Base-by-base conservation (phyloP, 1,284 basidiomycete species). In the Sanguinoderma infundibulare region DNA sequence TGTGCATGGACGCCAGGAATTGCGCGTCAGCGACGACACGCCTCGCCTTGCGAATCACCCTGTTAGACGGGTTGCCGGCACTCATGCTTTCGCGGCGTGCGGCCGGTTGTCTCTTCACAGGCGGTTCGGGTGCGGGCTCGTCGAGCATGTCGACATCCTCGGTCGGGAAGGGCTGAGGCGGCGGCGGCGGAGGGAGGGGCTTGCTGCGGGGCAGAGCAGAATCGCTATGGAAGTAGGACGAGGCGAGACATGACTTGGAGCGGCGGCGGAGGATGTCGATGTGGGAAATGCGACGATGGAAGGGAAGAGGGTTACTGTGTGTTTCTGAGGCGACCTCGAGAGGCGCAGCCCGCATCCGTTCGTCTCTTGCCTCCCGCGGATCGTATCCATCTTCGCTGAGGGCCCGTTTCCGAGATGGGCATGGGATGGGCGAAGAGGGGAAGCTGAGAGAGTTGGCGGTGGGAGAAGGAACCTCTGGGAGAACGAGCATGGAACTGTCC, bases 1-100 rank as follows among this genome's bases (percentile, higher is more conserved):
- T 72, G 61, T 79, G 78, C 46, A 82, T 67, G 7, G 78, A 71
- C 1, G 76, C 78, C 51, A 75, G 68, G 71, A 80, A 80, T 61
- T 75, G 74, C 20, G 79, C 66, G 53, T 82, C 80, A 17, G 72
- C 73, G 1, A 74, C 67, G 15, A 74, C 72, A 20, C 72, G 76
- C 61, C 65, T 75, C 56, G 72, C 73, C 67, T 75, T 80, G 56
- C 72, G 74, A 15, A 69, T 67, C 46, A 74, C 72, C 66, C 78
- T 78, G 57, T 66, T 58, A 47, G 64, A 51, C 9, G 71, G 68
- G 10, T 55, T 63, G 30, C 63, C 63, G 38, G 66, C 60, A 54
- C 63, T 64, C 62, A 69, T 65, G 60, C 69, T 66, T 56, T 63
- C 64, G 56, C 68, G 64, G 35, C 69, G 65, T 47, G 55, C 53